phyloP scores from a whole-genome alignment of 129 eudicot species.

The Rutidosis leptorrhynchoides region DNA sequence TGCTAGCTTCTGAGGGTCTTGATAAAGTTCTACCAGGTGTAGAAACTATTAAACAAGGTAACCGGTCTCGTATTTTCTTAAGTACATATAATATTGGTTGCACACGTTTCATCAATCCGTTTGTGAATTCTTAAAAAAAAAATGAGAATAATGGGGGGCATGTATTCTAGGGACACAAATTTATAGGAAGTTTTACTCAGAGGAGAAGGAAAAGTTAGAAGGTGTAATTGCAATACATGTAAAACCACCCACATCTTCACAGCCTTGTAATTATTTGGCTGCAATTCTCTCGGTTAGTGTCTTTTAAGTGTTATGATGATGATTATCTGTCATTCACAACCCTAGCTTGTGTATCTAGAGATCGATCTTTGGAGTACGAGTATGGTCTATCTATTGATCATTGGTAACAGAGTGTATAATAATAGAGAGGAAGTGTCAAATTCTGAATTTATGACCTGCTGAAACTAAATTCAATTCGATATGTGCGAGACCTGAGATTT shows the following conservation, averaged over 20 bases:
- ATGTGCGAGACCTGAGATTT: too few species aligned
- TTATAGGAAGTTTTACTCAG: conserved; percentile 74
- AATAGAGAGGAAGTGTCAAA: too few species aligned
- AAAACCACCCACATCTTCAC: conserved; percentile 45
- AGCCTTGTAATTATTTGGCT: conserved; percentile 56
- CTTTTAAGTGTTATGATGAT: conserved; percentile 16
- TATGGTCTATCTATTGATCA: too few species aligned
- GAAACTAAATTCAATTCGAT: too few species aligned
- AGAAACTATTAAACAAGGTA: conserved; percentile 71
- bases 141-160: conserved; percentile 10
- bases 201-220: conserved; percentile 68
- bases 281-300: conserved; percentile 65
- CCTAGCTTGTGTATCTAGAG: too few species aligned
- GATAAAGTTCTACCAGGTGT: conserved; percentile 79
- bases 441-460: too few species aligned
- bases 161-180: conserved; percentile 62
- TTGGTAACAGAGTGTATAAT: too few species aligned
- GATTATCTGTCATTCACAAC: conserved; percentile 3
- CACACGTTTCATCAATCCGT: neutral
- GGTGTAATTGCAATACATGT: conserved; percentile 76
- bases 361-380: too few species aligned
- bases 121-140: neutral
- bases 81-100: neutral
- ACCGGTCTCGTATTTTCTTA: neutral
- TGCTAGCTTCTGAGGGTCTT: conserved; percentile 75